Conservation (phyloP, 352 stramenopile genomes). For the Phytopythium helicoides region DNA sequence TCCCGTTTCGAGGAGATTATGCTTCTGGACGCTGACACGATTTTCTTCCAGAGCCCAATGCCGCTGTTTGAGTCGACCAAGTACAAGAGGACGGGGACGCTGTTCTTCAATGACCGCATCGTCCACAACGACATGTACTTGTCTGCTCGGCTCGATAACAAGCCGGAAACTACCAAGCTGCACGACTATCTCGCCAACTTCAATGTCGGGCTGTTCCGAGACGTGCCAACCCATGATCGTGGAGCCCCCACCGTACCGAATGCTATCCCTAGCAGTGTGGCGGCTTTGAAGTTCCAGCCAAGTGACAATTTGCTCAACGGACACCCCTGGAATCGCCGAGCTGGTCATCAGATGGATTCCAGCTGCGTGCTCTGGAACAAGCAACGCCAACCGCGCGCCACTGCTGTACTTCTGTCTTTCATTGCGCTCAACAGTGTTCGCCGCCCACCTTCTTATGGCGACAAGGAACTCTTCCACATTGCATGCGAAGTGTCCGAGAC, state of each 20-base stretch:
- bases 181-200: constrained; percentile 59
- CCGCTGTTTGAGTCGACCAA: constrained; percentile 52
- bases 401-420: constrained; percentile 60
- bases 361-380: constrained; percentile 80
- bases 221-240: constrained; percentile 32
- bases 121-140: constrained; percentile 43
- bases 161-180: constrained; percentile 26
- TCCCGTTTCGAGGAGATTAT: constrained; percentile 73
- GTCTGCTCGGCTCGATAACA: constrained; percentile 20
- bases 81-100: constrained; percentile 44
- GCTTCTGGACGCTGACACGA: constrained; percentile 62
- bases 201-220: constrained; percentile 38
- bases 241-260: constrained; percentile 19
- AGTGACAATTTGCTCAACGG: constrained; percentile 55
- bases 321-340: constrained; percentile 61
- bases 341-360: constrained; percentile 73
- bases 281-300: constrained; percentile 34
- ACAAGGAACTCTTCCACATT: constrained; percentile 82
- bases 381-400: constrained; percentile 56
- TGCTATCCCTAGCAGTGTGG: constrained; percentile 10
- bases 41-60: constrained; percentile 63
- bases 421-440: constrained; percentile 34
- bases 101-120: constrained; percentile 58
- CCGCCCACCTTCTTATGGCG: constrained; percentile 50
- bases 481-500: constrained; percentile 68